Evolutionary conservation across 1,284 basidiomycete genomes (phyloP).

Genomic region (Phlebopus sp.): DNA sequence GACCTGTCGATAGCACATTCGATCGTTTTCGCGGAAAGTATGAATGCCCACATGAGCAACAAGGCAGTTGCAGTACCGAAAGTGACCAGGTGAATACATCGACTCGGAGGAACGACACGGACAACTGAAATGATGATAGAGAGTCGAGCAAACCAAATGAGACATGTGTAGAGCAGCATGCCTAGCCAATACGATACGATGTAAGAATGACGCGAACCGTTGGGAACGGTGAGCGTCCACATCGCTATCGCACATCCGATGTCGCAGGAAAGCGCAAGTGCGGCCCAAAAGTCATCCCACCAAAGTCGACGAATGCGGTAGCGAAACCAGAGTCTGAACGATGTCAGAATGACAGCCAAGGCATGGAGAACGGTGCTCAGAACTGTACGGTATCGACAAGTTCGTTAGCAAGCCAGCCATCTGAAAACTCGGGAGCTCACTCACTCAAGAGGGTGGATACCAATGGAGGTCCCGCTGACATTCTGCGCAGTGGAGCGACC

Average conservation of each 20-base stretch:
- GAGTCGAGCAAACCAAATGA: constrained; percentile 30
- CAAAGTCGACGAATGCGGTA: constrained; percentile 20
- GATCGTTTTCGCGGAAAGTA: constrained; percentile 18
- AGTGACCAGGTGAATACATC: neutral
- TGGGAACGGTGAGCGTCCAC: constrained; percentile 20
- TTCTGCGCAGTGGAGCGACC: neutral
- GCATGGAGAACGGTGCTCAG: constrained; percentile 19
- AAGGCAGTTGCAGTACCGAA: constrained; percentile 9
- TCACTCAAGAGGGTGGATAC: constrained; percentile 20
- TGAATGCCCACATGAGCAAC: constrained; percentile 20
- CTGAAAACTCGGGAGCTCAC: neutral
- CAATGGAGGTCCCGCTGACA: constrained; percentile 14
- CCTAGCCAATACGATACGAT: constrained; percentile 20
- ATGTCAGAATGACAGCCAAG: constrained; percentile 17
- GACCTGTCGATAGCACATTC: constrained; percentile 14
- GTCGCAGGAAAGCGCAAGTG: constrained; percentile 19
- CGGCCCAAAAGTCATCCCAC: constrained; percentile 30
- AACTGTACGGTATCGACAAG: constrained; percentile 10
- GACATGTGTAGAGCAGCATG: constrained; percentile 23
- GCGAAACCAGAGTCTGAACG: constrained; percentile 30
- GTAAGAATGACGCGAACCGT: constrained; percentile 18
- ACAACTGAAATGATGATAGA: constrained; percentile 29
- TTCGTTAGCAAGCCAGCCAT: constrained; percentile 1
- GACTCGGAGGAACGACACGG: constrained; percentile 24
- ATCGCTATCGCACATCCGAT: constrained; percentile 6